Evolutionary conservation across 1,139 yeast species (phyloP).

Genomic region (Debaryomyces udenii): DNA sequence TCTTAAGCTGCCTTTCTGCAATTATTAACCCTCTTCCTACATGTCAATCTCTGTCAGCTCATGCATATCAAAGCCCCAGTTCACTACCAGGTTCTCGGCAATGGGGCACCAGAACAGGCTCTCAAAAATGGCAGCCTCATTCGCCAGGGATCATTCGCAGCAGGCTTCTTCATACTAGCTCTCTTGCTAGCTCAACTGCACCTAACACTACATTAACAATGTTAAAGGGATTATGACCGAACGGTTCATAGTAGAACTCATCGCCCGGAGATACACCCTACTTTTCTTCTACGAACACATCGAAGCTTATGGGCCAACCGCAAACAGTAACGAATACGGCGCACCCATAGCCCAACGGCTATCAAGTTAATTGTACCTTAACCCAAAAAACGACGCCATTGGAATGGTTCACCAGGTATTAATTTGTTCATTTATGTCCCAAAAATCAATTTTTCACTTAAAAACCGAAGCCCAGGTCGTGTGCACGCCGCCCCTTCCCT

Average conservation of each 20-base stretch:
- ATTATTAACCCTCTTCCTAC: too few relatives aligned
- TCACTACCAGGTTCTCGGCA: too few relatives aligned
- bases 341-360: slow-evolving; percentile 25
- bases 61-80: too few relatives aligned
- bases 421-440: neutral
- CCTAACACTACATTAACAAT: slow-evolving; percentile 17
- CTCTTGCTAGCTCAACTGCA: neutral
- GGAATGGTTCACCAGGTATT: slow-evolving; percentile 29
- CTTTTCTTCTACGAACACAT: slow-evolving; percentile 29
- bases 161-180: too few relatives aligned
- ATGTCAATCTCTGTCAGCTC: too few relatives aligned
- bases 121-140: too few relatives aligned
- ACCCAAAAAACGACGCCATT: slow-evolving; percentile 38
- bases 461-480: neutral
- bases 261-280: slow-evolving; percentile 55
- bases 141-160: too few relatives aligned
- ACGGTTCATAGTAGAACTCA: slow-evolving; percentile 43
- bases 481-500: neutral
- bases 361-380: slow-evolving; percentile 34
- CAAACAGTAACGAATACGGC: slow-evolving; percentile 17
- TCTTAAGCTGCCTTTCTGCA: too few relatives aligned
- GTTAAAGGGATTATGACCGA: slow-evolving; percentile 52
- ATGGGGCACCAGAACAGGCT: too few relatives aligned
- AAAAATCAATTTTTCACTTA: neutral
- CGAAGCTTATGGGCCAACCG: slow-evolving; percentile 14